These are phyloP conservation scores for Inosperma sp. DNA, from an alignment of 768 basidiomycete genomes.

Conservation along the genomic window DNA sequence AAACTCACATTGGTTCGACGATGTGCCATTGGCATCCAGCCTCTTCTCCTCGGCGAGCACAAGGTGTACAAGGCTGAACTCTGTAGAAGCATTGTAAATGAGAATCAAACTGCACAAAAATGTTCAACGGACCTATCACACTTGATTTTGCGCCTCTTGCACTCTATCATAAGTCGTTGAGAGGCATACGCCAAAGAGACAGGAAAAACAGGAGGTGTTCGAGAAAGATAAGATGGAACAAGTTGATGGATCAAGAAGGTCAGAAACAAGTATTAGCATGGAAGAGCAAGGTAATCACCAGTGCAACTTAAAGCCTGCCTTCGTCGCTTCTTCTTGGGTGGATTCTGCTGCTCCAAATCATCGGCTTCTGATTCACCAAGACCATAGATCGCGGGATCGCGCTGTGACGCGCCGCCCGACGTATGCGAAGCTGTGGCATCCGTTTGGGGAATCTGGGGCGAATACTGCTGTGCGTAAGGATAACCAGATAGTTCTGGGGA, in stretches of 20 bases:
- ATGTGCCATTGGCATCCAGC: conserved; percentile 80
- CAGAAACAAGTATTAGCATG: conserved; percentile 15
- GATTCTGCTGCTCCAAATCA: conserved; percentile 48
- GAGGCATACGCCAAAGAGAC: conserved; percentile 6
- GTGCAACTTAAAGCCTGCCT: conserved; percentile 83
- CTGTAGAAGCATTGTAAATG: conserved; percentile 35
- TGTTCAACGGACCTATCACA: conserved; percentile 65
- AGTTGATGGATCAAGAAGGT: background rate
- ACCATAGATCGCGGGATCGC: conserved; percentile 31
- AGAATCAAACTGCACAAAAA: conserved; percentile 13
- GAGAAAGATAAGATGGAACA: background rate
- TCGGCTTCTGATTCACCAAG: conserved; percentile 55
- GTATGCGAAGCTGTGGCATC: conserved; percentile 15
- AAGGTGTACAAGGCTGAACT: conserved; percentile 77
- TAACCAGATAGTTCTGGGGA: conserved; percentile 14
- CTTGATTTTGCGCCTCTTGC: conserved; percentile 83
- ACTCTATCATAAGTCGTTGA: conserved; percentile 44
- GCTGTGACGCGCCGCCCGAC: conserved; percentile 23
- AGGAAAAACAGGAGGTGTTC: conserved; percentile 15
- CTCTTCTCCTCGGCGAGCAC: conserved; percentile 74
- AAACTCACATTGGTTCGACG: conserved; percentile 72
- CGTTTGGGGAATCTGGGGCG: conserved; percentile 10
- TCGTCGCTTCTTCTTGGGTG: conserved; percentile 78
- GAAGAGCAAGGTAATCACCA: conserved; percentile 45
- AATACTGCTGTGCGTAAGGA: conserved; percentile 13